These are phyloP conservation scores for Lactarius vividus DNA, from an alignment of 768 basidiomycete species.

Conservation along the genomic window DNA sequence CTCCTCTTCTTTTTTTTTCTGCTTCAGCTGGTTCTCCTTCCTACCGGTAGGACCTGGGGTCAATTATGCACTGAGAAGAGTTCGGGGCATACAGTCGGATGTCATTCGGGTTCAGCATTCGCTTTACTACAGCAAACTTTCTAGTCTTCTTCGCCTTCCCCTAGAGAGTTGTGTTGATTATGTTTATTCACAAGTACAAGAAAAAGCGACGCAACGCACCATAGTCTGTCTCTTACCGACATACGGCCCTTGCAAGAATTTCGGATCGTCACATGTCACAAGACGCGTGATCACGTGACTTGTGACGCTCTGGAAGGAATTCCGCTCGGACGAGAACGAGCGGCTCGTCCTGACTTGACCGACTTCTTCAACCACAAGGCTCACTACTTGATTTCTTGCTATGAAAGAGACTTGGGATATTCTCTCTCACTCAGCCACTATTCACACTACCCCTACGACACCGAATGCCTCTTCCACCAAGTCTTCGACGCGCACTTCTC, in stretches of 20 bases:
- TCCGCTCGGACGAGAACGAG: not conserved
- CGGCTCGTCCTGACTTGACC: not conserved
- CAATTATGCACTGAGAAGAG: not conserved
- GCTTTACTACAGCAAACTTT: slow-evolving; percentile 93
- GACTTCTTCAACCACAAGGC: not conserved
- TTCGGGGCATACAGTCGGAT: slow-evolving; percentile 71
- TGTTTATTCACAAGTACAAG: not conserved
- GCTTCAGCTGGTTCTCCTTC: slow-evolving; percentile 91
- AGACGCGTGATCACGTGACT: slow-evolving; percentile 20
- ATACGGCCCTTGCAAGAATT: not conserved
- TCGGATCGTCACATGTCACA: slow-evolving; percentile 14
- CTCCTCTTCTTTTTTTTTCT: slow-evolving; percentile 79
- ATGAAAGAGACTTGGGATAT: slow-evolving; percentile 17
- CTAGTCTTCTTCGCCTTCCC: slow-evolving; percentile 90
- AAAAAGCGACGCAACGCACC: slow-evolving; percentile 9
- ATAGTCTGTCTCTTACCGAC: not conserved
- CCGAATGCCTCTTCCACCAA: not conserved
- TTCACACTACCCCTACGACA: slow-evolving; percentile 8
- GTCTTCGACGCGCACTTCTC: slow-evolving; percentile 15
- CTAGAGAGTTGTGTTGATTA: slow-evolving; percentile 38
- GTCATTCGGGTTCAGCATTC: slow-evolving; percentile 91
- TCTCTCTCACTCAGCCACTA: slow-evolving; percentile 3
- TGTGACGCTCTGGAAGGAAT: slow-evolving; percentile 10
- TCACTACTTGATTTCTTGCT: not conserved
- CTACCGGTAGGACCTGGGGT: slow-evolving; percentile 40